Conservation (phyloP, 129 eudicot genomes). For the Flaveria brownii region DNA sequence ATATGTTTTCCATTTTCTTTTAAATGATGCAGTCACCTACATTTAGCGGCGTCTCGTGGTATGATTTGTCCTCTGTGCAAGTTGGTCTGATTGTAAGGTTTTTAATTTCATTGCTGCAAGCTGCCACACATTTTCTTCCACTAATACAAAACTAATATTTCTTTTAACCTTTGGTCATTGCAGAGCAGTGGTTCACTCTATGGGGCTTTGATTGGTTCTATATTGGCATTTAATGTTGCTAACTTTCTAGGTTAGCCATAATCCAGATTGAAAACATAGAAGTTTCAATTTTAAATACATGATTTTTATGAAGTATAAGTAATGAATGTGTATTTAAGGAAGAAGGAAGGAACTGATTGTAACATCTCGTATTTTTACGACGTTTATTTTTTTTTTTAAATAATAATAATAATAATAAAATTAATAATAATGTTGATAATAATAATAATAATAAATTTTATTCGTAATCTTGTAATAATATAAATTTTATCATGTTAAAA, state of each 20-base stretch:
- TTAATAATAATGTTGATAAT: too few species aligned
- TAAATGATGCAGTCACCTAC: constrained; percentile 67
- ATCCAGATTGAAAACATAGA: constrained; percentile 1
- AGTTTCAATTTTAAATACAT: constrained; percentile 2
- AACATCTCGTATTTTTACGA: too few species aligned
- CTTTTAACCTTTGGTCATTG: constrained; percentile 28
- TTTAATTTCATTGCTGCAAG: constrained; percentile 18
- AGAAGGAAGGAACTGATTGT: constrained; percentile 87
- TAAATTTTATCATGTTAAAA: too few species aligned
- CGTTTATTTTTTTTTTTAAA: too few species aligned
- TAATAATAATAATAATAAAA: too few species aligned
- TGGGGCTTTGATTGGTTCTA: too few species aligned
- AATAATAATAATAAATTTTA: too few species aligned
- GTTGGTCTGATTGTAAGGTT: constrained; percentile 94
- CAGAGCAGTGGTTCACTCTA: too few species aligned
- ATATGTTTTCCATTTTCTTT: not conserved
- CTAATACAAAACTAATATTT: constrained; percentile 13
- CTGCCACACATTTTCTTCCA: constrained; percentile 15
- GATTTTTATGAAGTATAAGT: constrained; percentile 10
- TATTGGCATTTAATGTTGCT: too few species aligned
- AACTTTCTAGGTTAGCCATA: constrained; percentile 73
- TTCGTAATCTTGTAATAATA: too few species aligned
- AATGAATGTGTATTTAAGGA: constrained; percentile 47
- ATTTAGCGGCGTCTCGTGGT: constrained; percentile 87
- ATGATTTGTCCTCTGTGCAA: constrained; percentile 74